These are phyloP conservation scores for Nitzschia sp. DNA, from an alignment of 108 stramenopile genomes.

Conservation along the genomic window DNA sequence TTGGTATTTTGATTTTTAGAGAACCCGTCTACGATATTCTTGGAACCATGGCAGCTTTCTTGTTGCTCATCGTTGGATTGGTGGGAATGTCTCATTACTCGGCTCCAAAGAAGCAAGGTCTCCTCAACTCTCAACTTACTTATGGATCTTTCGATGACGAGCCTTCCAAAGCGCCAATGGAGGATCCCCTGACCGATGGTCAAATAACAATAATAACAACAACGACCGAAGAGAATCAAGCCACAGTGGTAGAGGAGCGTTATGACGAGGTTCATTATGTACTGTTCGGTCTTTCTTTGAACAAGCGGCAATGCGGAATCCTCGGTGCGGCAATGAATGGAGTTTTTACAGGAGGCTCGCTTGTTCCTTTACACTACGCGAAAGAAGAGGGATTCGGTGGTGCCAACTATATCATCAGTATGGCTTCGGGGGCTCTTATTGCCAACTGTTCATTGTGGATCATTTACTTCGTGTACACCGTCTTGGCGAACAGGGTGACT, in stretches of 20 bases:
- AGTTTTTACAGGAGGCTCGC: slow-evolving; percentile 54
- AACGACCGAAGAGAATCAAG: background rate
- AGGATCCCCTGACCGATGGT: slow-evolving; percentile 3
- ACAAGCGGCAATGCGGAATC: slow-evolving; percentile 51
- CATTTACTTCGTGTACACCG: background rate
- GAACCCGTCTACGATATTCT: slow-evolving; percentile 48
- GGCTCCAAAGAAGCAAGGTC: background rate
- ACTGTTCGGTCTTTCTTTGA: slow-evolving; percentile 19
- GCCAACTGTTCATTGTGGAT: slow-evolving; percentile 49
- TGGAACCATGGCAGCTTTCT: slow-evolving; percentile 30
- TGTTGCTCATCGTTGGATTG: slow-evolving; percentile 40
- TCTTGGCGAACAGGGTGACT: background rate
- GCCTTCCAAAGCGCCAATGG: background rate
- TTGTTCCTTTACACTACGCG: slow-evolving; percentile 72
- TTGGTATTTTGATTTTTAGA: slow-evolving; percentile 66
- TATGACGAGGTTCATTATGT: background rate
- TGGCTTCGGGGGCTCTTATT: slow-evolving; percentile 49
- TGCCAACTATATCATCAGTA: slow-evolving; percentile 51
- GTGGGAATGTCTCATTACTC: slow-evolving; percentile 51
- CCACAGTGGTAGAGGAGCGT: background rate
- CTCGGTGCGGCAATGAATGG: slow-evolving; percentile 70
- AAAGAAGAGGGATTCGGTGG: slow-evolving; percentile 41
- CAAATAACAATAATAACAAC: too few relatives aligned
- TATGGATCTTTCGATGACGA: background rate
- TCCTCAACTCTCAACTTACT: background rate